phyloP scores from a whole-genome alignment of 2,329 filamentous ascomycete genomes.

The Aspergillus sojae region DNA sequence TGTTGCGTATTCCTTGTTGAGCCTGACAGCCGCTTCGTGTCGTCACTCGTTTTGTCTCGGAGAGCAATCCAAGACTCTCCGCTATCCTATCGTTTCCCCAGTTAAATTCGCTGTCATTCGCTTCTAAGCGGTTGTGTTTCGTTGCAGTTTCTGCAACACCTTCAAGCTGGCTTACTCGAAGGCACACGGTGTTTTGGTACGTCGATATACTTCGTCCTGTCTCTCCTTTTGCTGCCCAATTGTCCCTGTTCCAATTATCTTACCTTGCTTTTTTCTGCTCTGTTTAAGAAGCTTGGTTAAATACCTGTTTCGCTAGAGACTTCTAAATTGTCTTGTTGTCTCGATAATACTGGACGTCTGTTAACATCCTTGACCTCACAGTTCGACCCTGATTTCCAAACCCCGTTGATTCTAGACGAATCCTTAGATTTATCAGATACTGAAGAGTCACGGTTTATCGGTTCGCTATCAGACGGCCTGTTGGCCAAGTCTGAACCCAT shows the following conservation, averaged over 20 bases:
- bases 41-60: slow-evolving; percentile 51
- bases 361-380: slow-evolving; percentile 23
- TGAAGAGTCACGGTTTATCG: slow-evolving; percentile 48
- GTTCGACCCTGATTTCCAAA: slow-evolving; percentile 50
- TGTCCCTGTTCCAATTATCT: slow-evolving; percentile 3
- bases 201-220: slow-evolving; percentile 25
- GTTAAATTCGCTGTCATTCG: slow-evolving; percentile 51
- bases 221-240: slow-evolving; percentile 29
- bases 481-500: slow-evolving; percentile 62
- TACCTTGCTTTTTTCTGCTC: slow-evolving; percentile 3
- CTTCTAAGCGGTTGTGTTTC: slow-evolving; percentile 45
- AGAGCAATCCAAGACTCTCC: slow-evolving; percentile 37
- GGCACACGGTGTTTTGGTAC: slow-evolving; percentile 49
- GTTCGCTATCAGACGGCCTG: slow-evolving; percentile 53
- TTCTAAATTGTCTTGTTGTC: slow-evolving; percentile 4
- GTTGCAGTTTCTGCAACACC: slow-evolving; percentile 50
- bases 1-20: slow-evolving; percentile 33
- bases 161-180: slow-evolving; percentile 55
- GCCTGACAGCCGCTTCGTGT: slow-evolving; percentile 38
- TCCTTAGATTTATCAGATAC: slow-evolving; percentile 49
- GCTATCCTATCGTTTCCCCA: slow-evolving; percentile 41
- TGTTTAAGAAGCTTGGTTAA: slow-evolving; percentile 21
- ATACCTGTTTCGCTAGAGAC: slow-evolving; percentile 22
- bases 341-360: slow-evolving; percentile 13
- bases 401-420: slow-evolving; percentile 52